Evolutionary conservation across 495 filamentous ascomycete species (phyloP).

Genomic region (Tuber microsphaerosporum): DNA sequence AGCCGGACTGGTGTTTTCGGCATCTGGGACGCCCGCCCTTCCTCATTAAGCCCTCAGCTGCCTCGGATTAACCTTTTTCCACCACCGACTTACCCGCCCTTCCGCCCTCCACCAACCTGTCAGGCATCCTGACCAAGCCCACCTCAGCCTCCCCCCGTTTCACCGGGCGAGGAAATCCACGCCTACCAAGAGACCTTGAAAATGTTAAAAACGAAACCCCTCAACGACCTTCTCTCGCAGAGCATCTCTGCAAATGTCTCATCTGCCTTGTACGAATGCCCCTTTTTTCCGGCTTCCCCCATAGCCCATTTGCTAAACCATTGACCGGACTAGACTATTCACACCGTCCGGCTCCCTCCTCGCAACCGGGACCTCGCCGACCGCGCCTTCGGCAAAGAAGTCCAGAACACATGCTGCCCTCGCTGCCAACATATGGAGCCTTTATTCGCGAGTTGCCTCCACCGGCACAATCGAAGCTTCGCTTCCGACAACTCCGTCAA

Average conservation of each 20-base stretch:
- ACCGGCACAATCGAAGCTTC: constrained; percentile 34
- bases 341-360: constrained; percentile 40
- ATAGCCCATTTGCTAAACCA: neutral
- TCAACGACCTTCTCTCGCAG: constrained; percentile 40
- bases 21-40: too few species aligned
- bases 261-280: constrained; percentile 31
- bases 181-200: neutral
- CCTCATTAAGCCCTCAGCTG: too few species aligned
- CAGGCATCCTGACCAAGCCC: neutral
- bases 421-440: constrained; percentile 39
- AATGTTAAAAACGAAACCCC: constrained; percentile 42
- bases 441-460: constrained; percentile 37
- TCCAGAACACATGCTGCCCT: constrained; percentile 41
- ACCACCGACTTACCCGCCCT: neutral
- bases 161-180: neutral
- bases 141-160: neutral
- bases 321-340: constrained; percentile 23
- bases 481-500: constrained; percentile 15
- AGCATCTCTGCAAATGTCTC: constrained; percentile 38
- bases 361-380: constrained; percentile 40
- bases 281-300: neutral
- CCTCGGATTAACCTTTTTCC: neutral
- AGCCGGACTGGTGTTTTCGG: too few species aligned
- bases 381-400: constrained; percentile 39
- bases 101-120: fast-evolving